Conservation (phyloP, 495 filamentous ascomycete genomes). For the Aspergillus biplanus region DNA sequence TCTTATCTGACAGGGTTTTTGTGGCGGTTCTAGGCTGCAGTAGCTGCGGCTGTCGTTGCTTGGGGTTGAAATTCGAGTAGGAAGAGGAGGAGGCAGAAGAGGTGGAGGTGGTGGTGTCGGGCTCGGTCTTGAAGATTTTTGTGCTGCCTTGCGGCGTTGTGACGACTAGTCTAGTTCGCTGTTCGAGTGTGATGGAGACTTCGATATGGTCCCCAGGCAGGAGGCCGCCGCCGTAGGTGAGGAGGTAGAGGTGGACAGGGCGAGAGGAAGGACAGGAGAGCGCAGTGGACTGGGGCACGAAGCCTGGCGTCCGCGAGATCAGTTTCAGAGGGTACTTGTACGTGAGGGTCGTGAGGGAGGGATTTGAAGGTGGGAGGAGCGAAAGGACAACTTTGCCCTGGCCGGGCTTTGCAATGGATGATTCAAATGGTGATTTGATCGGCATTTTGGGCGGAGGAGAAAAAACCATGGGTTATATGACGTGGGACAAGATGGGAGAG, state of each 20-base stretch:
- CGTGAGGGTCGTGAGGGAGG: conserved; percentile 71
- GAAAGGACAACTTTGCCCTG: conserved; percentile 75
- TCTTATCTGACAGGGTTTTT: conserved; percentile 49
- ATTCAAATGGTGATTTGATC: conserved; percentile 64
- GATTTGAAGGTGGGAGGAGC: conserved; percentile 69
- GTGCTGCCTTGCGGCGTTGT: conserved; percentile 91
- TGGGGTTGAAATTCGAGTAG: conserved; percentile 33
- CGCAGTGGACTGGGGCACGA: conserved; percentile 35
- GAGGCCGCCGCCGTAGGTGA: conserved; percentile 94
- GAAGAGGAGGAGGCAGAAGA: neutral
- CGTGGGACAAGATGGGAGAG: conserved; percentile 1
- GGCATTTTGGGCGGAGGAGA: conserved; percentile 33
- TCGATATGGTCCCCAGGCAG: conserved; percentile 82
- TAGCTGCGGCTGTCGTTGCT: conserved; percentile 29
- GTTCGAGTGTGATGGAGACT: conserved; percentile 67
- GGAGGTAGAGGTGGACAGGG: conserved; percentile 74
- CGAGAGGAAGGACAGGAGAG: conserved; percentile 32
- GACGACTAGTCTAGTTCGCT: conserved; percentile 70
- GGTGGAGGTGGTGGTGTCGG: conserved; percentile 32
- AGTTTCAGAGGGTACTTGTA: conserved; percentile 97
- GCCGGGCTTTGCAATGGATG: conserved; percentile 72
- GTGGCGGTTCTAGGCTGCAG: conserved; percentile 24
- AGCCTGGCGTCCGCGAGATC: conserved; percentile 64
- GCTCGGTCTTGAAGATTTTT: conserved; percentile 85
- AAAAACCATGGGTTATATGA: neutral